phyloP scores from a whole-genome alignment of 352 stramenopile species.

The Phytophthora nicotianae region DNA sequence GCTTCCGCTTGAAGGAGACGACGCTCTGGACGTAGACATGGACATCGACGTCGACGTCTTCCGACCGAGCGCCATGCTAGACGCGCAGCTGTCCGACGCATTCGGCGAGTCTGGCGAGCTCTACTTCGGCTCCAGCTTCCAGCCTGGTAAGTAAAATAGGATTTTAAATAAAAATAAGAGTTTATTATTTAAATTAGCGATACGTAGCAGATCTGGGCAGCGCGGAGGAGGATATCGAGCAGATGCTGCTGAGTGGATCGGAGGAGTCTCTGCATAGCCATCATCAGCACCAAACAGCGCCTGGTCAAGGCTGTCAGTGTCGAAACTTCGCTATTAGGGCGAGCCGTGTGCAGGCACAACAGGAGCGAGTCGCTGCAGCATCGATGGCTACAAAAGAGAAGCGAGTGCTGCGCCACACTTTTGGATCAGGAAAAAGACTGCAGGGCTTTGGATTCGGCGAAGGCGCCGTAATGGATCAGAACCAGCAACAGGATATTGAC shows the following conservation, averaged over 20 bases:
- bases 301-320: slow-evolving; percentile 35
- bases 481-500: slow-evolving; percentile 29
- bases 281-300: slow-evolving; percentile 34
- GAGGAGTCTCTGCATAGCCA: slow-evolving; percentile 45
- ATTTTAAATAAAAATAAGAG: background rate
- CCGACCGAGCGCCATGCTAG: slow-evolving; percentile 67
- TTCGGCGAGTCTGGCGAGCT: slow-evolving; percentile 37
- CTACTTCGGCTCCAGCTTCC: slow-evolving; percentile 43
- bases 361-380: slow-evolving; percentile 14
- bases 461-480: slow-evolving; percentile 14
- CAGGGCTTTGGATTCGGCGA: slow-evolving; percentile 56
- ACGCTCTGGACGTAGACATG: slow-evolving; percentile 60
- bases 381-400: slow-evolving; percentile 36
- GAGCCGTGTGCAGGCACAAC: slow-evolving; percentile 35
- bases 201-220: slow-evolving; percentile 34
- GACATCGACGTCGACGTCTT: slow-evolving; percentile 70
- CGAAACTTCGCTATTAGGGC: slow-evolving; percentile 42
- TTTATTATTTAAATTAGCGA: slow-evolving; percentile 3
- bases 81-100: slow-evolving; percentile 51
- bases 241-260: slow-evolving; percentile 54
- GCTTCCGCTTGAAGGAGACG: slow-evolving; percentile 25
- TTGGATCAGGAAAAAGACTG: slow-evolving; percentile 50
- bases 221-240: slow-evolving; percentile 64
- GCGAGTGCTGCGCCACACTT: slow-evolving; percentile 58
- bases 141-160: slow-evolving; percentile 30